phyloP scores from a whole-genome alignment of 441 rosid genomes.

The Aleurites moluccanus region DNA sequence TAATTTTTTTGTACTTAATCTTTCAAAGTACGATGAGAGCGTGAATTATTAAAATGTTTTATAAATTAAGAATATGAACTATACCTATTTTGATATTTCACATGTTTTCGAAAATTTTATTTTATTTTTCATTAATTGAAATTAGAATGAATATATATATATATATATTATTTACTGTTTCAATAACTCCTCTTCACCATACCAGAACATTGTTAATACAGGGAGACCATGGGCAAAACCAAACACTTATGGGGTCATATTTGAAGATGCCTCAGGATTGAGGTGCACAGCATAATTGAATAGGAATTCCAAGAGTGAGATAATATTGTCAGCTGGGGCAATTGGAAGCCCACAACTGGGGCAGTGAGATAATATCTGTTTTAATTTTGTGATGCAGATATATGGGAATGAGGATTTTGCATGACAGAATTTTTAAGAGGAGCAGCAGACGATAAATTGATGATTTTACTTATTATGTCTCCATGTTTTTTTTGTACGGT shows the following conservation, averaged over 20 bases:
- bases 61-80: no score
- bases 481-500: conserved; percentile 1
- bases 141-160: background rate
- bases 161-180: background rate
- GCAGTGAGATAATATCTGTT: no score
- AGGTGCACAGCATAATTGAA: conserved; percentile 52
- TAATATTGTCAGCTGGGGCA: conserved; percentile 70
- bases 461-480: background rate
- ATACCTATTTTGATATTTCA: no score
- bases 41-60: no score
- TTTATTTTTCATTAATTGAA: background rate
- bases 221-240: conserved; percentile 46
- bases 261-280: conserved; percentile 46
- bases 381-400: conserved; percentile 22
- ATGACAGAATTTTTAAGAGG: conserved; percentile 12
- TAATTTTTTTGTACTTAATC: background rate
- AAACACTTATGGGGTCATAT: conserved; percentile 64
- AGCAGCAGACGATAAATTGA: background rate
- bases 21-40: background rate
- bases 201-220: conserved; percentile 17
- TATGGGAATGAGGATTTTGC: conserved; percentile 30
- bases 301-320: conserved; percentile 48
- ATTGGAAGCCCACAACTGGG: conserved; percentile 90
- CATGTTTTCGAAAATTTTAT: no score
- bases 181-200: background rate